These are phyloP conservation scores for Aspergillus transmontanensis DNA, from an alignment of 2,329 filamentous ascomycete genomes.

Conservation along the genomic window DNA sequence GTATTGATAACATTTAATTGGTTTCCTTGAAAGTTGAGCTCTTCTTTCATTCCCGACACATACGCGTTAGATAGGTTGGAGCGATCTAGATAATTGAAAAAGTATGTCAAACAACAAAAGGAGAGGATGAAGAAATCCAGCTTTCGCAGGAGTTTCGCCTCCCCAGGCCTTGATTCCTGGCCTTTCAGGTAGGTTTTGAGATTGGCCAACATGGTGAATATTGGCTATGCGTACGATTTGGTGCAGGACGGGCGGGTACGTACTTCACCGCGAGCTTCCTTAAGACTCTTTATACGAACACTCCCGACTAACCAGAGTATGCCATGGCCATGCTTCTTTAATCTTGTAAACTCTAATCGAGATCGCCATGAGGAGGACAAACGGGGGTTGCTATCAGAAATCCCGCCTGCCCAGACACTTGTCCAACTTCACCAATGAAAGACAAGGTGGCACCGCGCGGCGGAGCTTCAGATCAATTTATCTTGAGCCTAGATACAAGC, in stretches of 20 bases:
- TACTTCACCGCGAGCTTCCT: neutral
- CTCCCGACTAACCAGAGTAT: neutral
- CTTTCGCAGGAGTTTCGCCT: neutral
- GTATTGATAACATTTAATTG: constrained; percentile 31
- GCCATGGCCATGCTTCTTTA: neutral
- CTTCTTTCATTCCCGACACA: constrained; percentile 40
- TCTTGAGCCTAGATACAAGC: neutral
- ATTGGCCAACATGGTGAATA: neutral
- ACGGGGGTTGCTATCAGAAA: neutral
- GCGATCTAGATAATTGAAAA: constrained; percentile 52
- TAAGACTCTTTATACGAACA: neutral
- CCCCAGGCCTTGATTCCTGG: neutral
- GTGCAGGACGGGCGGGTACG: neutral
- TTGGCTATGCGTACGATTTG: neutral
- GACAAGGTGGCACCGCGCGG: neutral
- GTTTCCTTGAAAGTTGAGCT: constrained; percentile 35
- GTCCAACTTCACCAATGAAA: neutral
- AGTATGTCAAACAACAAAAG: constrained; percentile 51
- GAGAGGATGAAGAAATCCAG: constrained; percentile 51
- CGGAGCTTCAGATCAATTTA: neutral
- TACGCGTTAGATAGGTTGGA: constrained; percentile 54
- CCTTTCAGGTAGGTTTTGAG: neutral
- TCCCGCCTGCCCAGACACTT: neutral
- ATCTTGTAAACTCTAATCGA: neutral
- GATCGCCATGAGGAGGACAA: neutral